A percentile compares a stretch with the other conserved stretches of the same genome.
phyloP scores from a whole-genome alignment of 805 yeast genomes.

The Hanseniaspora hatyaiensis region DNA sequence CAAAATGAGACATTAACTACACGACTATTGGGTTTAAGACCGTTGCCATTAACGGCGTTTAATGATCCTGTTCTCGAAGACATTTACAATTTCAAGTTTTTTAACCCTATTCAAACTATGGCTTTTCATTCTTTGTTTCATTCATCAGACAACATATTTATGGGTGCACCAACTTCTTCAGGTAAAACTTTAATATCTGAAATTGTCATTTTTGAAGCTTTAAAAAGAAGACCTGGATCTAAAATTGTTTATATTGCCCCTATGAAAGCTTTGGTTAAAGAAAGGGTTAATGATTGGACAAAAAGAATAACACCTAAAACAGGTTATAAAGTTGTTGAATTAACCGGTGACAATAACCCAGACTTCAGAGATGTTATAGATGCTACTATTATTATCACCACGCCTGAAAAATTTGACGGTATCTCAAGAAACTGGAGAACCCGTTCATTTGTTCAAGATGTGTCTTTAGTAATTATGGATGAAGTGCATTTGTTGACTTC shows the following conservation, averaged over 20 bases:
- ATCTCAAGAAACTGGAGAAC: conserved; percentile 78
- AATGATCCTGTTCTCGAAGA: conserved; percentile 55
- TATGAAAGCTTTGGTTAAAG: conserved; percentile 87
- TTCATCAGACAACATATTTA: conserved; percentile 64
- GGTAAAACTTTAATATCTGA: conserved; percentile 98
- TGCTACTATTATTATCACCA: conserved; percentile 82
- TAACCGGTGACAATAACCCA: conserved; percentile 91
- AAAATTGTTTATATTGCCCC: conserved; percentile 92
- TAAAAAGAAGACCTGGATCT: conserved; percentile 64
- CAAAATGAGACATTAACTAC: conserved; percentile 79
- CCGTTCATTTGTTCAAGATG: conserved; percentile 80
- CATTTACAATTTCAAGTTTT: conserved; percentile 70
- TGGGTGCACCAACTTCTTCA: conserved; percentile 97
- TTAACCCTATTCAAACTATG: conserved; percentile 99
- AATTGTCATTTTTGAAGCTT: conserved; percentile 93
- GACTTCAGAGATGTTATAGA: conserved; percentile 67
- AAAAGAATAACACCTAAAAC: conserved; percentile 77
- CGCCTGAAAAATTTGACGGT: conserved; percentile 96
- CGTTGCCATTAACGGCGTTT: conserved; percentile 72
- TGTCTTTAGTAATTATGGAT: conserved; percentile 79
- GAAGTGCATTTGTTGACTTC: conserved; percentile 94
- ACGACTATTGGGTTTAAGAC: conserved; percentile 64
- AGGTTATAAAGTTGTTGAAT: conserved; percentile 75
- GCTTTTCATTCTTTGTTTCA: conserved; percentile 80
- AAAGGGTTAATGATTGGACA: conserved; percentile 83